Percentiles rank a stretch among this genome's conserved stretches.
Conservation (phyloP, 768 basidiomycete genomes). For the Auricularia cornea region DNA sequence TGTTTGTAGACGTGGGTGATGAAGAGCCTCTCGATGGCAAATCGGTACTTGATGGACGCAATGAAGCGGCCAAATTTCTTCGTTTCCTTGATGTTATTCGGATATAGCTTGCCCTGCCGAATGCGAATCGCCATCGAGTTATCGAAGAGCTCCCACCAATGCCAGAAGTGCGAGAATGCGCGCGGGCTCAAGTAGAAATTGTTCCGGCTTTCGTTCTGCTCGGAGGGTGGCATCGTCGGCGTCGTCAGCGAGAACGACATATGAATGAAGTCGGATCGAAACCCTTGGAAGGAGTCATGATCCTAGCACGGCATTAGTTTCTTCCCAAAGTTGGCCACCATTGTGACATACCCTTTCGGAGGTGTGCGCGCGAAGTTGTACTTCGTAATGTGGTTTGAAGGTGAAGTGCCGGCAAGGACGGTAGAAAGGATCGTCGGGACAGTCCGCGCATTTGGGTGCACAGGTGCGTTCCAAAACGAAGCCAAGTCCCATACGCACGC, state of each 20-base stretch:
- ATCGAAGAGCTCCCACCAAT: constrained; percentile 87
- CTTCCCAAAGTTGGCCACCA: background rate
- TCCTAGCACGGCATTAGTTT: background rate
- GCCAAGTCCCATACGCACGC: constrained; percentile 82
- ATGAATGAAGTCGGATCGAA: constrained; percentile 92
- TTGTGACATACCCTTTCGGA: constrained; percentile 31
- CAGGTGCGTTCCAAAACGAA: constrained; percentile 79
- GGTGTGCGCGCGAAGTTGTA: constrained; percentile 41
- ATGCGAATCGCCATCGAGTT: constrained; percentile 70
- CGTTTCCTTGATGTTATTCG: constrained; percentile 52
- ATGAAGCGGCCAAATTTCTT: constrained; percentile 85
- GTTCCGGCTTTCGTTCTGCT: constrained; percentile 36
- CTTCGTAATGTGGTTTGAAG: constrained; percentile 73
- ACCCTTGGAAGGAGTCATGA: constrained; percentile 75
- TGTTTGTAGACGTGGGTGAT: constrained; percentile 85
- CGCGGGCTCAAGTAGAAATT: constrained; percentile 81
- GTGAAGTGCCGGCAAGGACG: constrained; percentile 73
- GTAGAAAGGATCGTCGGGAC: constrained; percentile 55
- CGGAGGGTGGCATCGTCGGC: constrained; percentile 34
- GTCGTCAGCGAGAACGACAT: constrained; percentile 79
- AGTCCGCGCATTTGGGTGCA: constrained; percentile 53
- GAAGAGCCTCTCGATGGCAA: constrained; percentile 67
- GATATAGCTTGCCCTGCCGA: constrained; percentile 70
- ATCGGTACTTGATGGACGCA: constrained; percentile 86
- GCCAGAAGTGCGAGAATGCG: constrained; percentile 81